A percentile compares a stretch with the other conserved stretches of the same genome.
phyloP scores from a whole-genome alignment of 2,329 filamentous ascomycete genomes.

The Ascochyta lentis region DNA sequence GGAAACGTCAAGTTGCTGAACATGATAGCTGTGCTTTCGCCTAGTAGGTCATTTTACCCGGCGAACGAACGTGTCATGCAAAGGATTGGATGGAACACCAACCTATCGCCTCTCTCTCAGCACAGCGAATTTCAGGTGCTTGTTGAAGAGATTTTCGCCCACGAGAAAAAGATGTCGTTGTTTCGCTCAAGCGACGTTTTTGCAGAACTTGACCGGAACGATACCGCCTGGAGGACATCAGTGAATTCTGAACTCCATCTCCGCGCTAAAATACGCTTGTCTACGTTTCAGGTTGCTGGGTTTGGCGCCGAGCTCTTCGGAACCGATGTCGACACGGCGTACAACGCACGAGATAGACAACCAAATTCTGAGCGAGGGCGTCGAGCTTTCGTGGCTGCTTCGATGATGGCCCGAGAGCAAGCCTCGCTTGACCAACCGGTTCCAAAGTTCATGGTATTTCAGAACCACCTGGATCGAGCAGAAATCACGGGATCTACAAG shows the following conservation, averaged over 20 bases:
- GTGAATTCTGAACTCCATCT: conserved; percentile 25
- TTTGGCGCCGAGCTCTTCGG: conserved; percentile 45
- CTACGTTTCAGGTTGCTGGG: conserved; percentile 34
- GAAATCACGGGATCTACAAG: conserved; percentile 7
- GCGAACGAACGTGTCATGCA: conserved; percentile 52
- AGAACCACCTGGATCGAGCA: conserved; percentile 12
- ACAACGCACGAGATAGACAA: conserved; percentile 26
- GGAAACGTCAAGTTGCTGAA: conserved; percentile 28
- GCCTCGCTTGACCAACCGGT: conserved; percentile 18
- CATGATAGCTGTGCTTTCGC: conserved; percentile 42
- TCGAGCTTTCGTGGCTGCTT: conserved; percentile 21
- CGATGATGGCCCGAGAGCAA: conserved; percentile 25
- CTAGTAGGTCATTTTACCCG: conserved; percentile 55
- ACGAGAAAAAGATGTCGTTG: conserved; percentile 22
- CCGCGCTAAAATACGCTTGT: conserved; percentile 40
- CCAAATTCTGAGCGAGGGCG: conserved; percentile 12
- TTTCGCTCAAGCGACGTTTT: conserved; percentile 21
- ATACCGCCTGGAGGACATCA: conserved; percentile 6
- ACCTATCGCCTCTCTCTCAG: conserved; percentile 48
- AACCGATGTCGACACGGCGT: conserved; percentile 25
- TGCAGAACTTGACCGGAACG: conserved; percentile 2
- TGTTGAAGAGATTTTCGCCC: conserved; percentile 34
- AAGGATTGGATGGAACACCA: conserved; percentile 50
- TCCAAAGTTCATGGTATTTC: conserved; percentile 12
- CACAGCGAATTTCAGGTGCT: conserved; percentile 27